Conservation (phyloP, 2,329 filamentous ascomycete genomes). For the Rachicladosporium sp. region DNA sequence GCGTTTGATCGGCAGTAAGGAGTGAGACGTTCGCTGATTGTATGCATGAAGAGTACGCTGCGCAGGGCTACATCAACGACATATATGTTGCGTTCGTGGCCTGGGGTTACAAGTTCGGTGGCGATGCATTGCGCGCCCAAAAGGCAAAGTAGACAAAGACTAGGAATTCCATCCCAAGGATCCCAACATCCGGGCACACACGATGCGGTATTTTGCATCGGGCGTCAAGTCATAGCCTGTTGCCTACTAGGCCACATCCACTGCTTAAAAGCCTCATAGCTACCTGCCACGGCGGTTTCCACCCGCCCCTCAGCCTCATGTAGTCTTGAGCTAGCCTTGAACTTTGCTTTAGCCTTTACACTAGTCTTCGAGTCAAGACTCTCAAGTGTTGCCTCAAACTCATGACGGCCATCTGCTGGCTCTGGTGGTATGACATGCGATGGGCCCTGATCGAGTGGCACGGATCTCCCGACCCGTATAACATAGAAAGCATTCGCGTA, state of each 20-base stretch:
- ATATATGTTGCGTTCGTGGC: constrained; percentile 22
- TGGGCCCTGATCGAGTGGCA: constrained; percentile 11
- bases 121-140: neutral
- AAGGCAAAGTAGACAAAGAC: too few relatives aligned
- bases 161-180: too few relatives aligned
- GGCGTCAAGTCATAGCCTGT: constrained; percentile 1
- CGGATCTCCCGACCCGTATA: constrained; percentile 36
- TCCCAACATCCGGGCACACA: too few relatives aligned
- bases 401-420: constrained; percentile 24
- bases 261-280: constrained; percentile 18
- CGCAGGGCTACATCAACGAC: constrained; percentile 19
- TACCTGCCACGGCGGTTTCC: constrained; percentile 12
- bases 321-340: constrained; percentile 12
- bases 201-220: too few relatives aligned
- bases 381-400: constrained; percentile 44
- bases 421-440: constrained; percentile 20
- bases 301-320: constrained; percentile 11
- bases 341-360: constrained; percentile 38
- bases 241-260: constrained; percentile 21
- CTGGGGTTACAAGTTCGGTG: constrained; percentile 19
- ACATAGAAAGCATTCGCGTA: constrained; percentile 52
- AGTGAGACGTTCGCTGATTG: constrained; percentile 9
- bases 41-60: constrained; percentile 15
- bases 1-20: constrained; percentile 14
- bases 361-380: constrained; percentile 43